Evolutionary conservation across 768 basidiomycete species (phyloP).

Genomic region (Lactarius deliciosus): DNA sequence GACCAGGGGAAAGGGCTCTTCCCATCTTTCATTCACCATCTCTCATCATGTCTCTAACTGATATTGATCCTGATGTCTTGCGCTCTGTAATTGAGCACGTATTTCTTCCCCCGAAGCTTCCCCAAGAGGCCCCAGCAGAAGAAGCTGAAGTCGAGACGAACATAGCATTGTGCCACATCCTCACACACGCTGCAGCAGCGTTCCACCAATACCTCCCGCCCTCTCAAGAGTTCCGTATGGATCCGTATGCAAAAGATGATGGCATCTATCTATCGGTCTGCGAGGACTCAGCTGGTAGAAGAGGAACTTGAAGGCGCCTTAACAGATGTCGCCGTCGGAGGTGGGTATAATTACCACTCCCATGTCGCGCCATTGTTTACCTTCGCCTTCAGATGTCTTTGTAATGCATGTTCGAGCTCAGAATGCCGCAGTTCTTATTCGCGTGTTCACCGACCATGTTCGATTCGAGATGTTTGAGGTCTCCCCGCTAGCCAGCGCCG

Average conservation of each 20-base stretch:
- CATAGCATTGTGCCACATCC: constrained; percentile 8
- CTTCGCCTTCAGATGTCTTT: constrained; percentile 9
- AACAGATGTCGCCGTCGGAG: background rate
- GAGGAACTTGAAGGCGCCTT: background rate
- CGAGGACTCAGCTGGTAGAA: background rate
- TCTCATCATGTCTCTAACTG: background rate
- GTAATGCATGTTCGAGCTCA: constrained; percentile 17
- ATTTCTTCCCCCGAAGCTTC: constrained; percentile 22
- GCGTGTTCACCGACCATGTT: background rate
- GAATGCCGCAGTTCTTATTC: constrained; percentile 11
- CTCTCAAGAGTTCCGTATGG: background rate
- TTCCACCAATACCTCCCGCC: background rate
- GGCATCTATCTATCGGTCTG: background rate
- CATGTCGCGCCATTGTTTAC: no score
- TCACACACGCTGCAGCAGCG: background rate
- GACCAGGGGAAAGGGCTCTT: background rate
- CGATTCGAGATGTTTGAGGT: constrained; percentile 41
- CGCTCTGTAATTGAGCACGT: constrained; percentile 13
- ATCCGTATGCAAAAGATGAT: constrained; percentile 8
- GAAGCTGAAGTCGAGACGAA: background rate
- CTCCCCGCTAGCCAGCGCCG: constrained; percentile 38
- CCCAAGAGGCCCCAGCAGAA: constrained; percentile 1
- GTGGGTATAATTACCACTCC: background rate
- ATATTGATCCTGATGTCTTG: background rate
- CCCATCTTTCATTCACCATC: background rate